Percentiles rank a stretch among this genome's conserved stretches.
These are phyloP conservation scores for Juglanconis oblonga DNA, from an alignment of 2,329 filamentous ascomycete species.

Conservation along the genomic window DNA sequence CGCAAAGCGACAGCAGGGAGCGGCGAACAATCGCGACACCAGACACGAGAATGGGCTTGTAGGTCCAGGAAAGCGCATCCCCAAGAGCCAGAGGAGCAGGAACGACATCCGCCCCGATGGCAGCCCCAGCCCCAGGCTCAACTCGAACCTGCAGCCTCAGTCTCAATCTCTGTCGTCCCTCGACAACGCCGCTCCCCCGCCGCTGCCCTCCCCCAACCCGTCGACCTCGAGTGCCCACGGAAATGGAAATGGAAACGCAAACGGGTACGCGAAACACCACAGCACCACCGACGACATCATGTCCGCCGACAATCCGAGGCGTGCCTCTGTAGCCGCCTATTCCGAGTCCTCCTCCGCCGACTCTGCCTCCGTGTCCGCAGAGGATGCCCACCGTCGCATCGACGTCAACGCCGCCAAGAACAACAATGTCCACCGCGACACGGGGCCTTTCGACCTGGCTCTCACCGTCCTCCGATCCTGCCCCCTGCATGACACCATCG, in stretches of 20 bases:
- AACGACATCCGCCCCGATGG: constrained; percentile 36
- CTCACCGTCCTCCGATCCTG: constrained; percentile 86
- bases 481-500: constrained; percentile 90
- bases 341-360: constrained; percentile 31
- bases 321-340: constrained; percentile 48
- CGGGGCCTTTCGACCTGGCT: constrained; percentile 72
- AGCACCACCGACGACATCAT: constrained; percentile 38
- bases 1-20: constrained; percentile 61
- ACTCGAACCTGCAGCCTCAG: constrained; percentile 11
- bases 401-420: constrained; percentile 70
- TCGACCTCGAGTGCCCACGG: constrained; percentile 24
- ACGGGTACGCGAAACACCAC: constrained; percentile 31
- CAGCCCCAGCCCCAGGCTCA: constrained; percentile 23
- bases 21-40: constrained; percentile 64
- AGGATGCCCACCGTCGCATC: constrained; percentile 61
- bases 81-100: constrained; percentile 43
- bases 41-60: constrained; percentile 87
- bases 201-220: constrained; percentile 25
- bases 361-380: constrained; percentile 7
- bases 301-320: constrained; percentile 39
- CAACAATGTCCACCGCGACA: constrained; percentile 65
- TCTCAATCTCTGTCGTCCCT: constrained; percentile 20
- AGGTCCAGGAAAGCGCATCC: constrained; percentile 61
- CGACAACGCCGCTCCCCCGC: constrained; percentile 23
- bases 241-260: constrained; percentile 22